Evolutionary conservation across 805 yeast genomes (phyloP), one percentile per base, ranked within the genome.

Genomic region (Candida glaebosa): DNA sequence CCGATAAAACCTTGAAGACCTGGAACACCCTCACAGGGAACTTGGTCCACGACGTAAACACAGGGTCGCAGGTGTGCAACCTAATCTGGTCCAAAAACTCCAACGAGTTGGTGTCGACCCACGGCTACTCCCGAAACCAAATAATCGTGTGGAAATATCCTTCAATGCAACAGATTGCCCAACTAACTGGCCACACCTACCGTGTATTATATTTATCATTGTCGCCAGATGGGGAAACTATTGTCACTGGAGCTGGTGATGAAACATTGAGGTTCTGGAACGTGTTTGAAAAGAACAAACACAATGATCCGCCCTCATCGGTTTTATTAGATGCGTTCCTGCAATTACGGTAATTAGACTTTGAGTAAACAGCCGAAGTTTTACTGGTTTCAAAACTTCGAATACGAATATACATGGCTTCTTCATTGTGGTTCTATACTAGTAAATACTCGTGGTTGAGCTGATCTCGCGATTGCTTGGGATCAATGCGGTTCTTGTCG

Each of bases 161-260:
- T 16, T 78, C 85, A 12, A 79, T 93, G 90, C 86, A 87, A 51
- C 98, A 91, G 52, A 80, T 93, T 25, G 96, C 96, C 0, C 87
- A 90, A 17, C 75, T 93, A 41, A 87, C 95, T 10, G 99, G 98
- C 0, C 99, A 93, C 58, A 87, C 96, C 1, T 87, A 84, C 57
- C 74, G 99, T 47, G 98, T 93, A 9, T 69, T 93, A 38, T 93
- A 93, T 59, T 69, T 93, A 51, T 79, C 96, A 3, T 72, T 91
- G 66, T 85, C 96, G 15, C 96, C 97, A 0, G 98, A 93, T 64
- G 99, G 99, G 0, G 89, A 87, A 47, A 89, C 97, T 0, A 84
- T 93, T 10, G 99, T 91, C 2, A 90, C 99, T 0, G 99, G 99
- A 2, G 97, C 99, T 1, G 99, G 98, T 3, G 99, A 93, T 64